phyloP scores from a whole-genome alignment of 257 asterid species.

The Ligustrum vulgare region DNA sequence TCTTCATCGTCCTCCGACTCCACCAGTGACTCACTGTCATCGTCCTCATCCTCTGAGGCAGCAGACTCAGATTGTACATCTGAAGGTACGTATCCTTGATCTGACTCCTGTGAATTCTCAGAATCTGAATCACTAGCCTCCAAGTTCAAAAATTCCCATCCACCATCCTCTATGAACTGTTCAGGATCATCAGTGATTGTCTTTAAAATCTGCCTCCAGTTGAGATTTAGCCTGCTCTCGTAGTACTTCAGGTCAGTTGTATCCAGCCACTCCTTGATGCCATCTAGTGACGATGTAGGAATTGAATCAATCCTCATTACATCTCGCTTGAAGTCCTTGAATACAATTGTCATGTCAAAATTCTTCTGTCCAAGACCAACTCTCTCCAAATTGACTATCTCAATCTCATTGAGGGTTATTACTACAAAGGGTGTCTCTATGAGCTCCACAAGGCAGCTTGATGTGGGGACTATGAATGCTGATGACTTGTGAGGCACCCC shows the following conservation, averaged over 20 bases:
- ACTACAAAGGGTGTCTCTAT: slow-evolving; percentile 72
- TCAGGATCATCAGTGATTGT: slow-evolving; percentile 66
- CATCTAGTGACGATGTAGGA: slow-evolving; percentile 62
- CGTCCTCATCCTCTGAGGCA: slow-evolving; percentile 57
- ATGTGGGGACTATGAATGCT: slow-evolving; percentile 65
- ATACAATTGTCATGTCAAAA: slow-evolving; percentile 73
- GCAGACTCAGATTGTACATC: slow-evolving; percentile 75
- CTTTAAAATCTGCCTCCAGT: slow-evolving; percentile 69
- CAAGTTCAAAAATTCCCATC: slow-evolving; percentile 84
- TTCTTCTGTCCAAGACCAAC: slow-evolving; percentile 87
- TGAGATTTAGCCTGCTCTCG: slow-evolving; percentile 78
- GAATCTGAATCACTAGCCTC: slow-evolving; percentile 73
- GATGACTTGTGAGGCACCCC: slow-evolving; percentile 74
- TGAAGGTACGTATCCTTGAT: slow-evolving; percentile 65
- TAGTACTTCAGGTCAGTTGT: slow-evolving; percentile 74
- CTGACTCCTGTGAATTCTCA: slow-evolving; percentile 57
- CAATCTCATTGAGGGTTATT: slow-evolving; percentile 57
- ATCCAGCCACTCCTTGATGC: slow-evolving; percentile 78
- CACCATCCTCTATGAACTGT: slow-evolving; percentile 62
- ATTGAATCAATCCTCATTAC: slow-evolving; percentile 70
- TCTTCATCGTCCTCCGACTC: slow-evolving; percentile 71
- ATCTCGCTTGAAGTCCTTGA: slow-evolving; percentile 75
- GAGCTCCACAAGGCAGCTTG: slow-evolving; percentile 71
- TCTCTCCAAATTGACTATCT: slow-evolving; percentile 72
- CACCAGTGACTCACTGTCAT: slow-evolving; percentile 64